Conservation (phyloP, 768 basidiomycete genomes). For the Leccinellum rugosiceps region DNA sequence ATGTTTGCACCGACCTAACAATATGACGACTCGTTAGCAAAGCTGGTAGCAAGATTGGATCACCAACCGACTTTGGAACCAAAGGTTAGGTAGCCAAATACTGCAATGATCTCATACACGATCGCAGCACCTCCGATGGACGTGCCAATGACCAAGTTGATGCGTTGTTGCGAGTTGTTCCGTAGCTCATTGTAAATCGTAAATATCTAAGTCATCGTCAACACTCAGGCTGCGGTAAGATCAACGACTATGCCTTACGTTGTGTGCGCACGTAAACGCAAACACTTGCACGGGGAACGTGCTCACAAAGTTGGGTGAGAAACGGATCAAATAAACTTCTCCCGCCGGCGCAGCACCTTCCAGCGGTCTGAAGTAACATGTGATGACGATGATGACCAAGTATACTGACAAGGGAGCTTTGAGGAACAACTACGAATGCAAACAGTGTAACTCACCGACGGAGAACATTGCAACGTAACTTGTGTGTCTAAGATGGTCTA, state of each 20-base stretch:
- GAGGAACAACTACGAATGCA: constrained; percentile 2
- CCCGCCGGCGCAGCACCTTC: constrained; percentile 61
- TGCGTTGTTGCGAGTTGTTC: constrained; percentile 72
- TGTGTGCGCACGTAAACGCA: constrained; percentile 90
- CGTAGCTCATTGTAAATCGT: constrained; percentile 91
- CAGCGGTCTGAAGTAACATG: constrained; percentile 74
- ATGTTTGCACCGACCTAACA: constrained; percentile 83
- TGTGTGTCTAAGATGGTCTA: constrained; percentile 86
- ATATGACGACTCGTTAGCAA: constrained; percentile 2
- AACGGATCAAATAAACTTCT: constrained; percentile 66
- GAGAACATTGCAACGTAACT: constrained; percentile 91
- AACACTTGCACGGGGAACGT: constrained; percentile 94
- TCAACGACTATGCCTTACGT: constrained; percentile 47
- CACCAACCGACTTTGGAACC: constrained; percentile 64
- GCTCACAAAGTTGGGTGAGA: constrained; percentile 74
- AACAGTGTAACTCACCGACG: constrained; percentile 56
- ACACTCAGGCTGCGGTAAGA: background rate
- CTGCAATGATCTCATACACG: constrained; percentile 84
- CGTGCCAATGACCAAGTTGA: constrained; percentile 84
- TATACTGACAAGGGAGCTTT: constrained; percentile 50
- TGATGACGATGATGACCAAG: constrained; percentile 74
- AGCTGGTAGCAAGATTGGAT: background rate
- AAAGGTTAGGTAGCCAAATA: constrained; percentile 92
- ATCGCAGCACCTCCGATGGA: constrained; percentile 83
- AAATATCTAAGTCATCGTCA: constrained; percentile 60